Conservation (phyloP, 371 early-diverging fungal species). For the Aphelidium insulamus region DNA sequence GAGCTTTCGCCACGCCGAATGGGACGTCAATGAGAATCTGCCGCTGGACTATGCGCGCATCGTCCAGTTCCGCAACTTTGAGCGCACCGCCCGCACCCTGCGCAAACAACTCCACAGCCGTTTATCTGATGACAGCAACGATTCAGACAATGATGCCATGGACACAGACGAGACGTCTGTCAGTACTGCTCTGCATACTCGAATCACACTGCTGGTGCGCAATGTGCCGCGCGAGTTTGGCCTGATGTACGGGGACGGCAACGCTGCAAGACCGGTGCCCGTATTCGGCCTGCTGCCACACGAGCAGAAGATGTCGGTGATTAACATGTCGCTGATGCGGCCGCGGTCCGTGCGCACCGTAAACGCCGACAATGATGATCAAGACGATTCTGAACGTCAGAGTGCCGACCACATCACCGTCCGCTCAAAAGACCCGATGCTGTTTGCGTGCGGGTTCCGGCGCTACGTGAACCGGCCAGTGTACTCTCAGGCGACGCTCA, state of each 20-base stretch:
- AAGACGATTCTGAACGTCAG: slow-evolving; percentile 10
- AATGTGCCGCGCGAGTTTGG: no score
- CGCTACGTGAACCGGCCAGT: slow-evolving; percentile 56
- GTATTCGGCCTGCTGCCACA: slow-evolving; percentile 70
- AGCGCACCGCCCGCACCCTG: slow-evolving; percentile 19
- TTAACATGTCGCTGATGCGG: slow-evolving; percentile 53
- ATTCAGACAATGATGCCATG: no score
- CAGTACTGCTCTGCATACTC: no score
- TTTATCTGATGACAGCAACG: slow-evolving; percentile 12
- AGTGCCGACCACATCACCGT: slow-evolving; percentile 3
- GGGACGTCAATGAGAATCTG: slow-evolving; percentile 94
- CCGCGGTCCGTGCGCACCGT: no score
- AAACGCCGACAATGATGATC: slow-evolving; percentile 47
- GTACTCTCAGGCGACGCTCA: slow-evolving; percentile 66
- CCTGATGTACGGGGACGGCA: no score
- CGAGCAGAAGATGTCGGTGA: slow-evolving; percentile 76
- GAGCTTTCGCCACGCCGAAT: slow-evolving; percentile 75
- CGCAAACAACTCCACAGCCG: slow-evolving; percentile 1
- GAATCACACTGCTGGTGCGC: no score
- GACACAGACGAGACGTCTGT: not conserved
- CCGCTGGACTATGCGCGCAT: slow-evolving; percentile 83
- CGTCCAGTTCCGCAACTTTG: slow-evolving; percentile 76
- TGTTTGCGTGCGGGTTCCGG: slow-evolving; percentile 70
- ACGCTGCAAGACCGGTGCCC: slow-evolving; percentile 32
- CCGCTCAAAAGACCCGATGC: slow-evolving; percentile 45